Conservation (phyloP, 768 basidiomycete species). For the Rhizopogon rudus region DNA sequence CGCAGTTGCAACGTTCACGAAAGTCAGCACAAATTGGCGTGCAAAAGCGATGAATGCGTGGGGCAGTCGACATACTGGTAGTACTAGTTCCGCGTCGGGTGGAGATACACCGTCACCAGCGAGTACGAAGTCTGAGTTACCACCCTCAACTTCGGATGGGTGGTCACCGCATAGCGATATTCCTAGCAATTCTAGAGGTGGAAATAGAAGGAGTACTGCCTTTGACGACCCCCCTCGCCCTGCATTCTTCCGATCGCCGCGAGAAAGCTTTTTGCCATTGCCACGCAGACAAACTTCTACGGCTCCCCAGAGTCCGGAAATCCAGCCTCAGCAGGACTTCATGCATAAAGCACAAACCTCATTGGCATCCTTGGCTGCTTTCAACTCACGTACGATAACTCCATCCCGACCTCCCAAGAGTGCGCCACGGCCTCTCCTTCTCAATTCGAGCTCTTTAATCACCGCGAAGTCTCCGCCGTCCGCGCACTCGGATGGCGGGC, state of each 20-base stretch:
- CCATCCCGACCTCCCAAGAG: conserved; percentile 38
- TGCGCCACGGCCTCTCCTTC: conserved; percentile 62
- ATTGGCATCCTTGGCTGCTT: conserved; percentile 39
- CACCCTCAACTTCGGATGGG: not conserved
- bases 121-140: conserved; percentile 18
- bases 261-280: conserved; percentile 47
- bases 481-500: conserved; percentile 32
- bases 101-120: conserved; percentile 12
- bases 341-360: conserved; percentile 34
- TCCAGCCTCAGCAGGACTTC: conserved; percentile 15
- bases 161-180: not conserved
- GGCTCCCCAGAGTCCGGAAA: conserved; percentile 29
- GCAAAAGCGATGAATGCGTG: conserved; percentile 46
- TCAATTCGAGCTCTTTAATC: conserved; percentile 47
- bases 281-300: conserved; percentile 24
- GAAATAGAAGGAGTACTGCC: conserved; percentile 28
- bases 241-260: conserved; percentile 49
- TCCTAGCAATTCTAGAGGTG: conserved; percentile 2
- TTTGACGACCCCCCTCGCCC: conserved; percentile 58
- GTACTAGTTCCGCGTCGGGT: not conserved
- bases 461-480: conserved; percentile 23
- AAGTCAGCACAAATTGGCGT: conserved; percentile 72
- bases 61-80: conserved; percentile 14
- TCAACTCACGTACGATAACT: conserved; percentile 27
- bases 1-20: conserved; percentile 62